Base-by-base conservation (phyloP, 371 early-diverging fungal species). In the Mortierella polycephala region DNA sequence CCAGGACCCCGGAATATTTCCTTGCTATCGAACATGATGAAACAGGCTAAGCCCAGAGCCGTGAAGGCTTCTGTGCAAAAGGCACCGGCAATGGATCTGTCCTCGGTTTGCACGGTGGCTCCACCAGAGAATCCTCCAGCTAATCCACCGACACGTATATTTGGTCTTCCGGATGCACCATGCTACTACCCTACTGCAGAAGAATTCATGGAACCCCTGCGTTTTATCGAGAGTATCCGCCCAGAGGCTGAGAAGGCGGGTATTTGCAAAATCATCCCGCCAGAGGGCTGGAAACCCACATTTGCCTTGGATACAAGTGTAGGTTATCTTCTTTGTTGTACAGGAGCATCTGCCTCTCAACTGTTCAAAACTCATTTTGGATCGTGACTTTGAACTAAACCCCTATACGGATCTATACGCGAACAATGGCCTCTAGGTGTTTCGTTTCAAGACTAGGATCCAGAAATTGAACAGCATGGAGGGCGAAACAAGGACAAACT, bases 201-300 rank as follows among this genome's bases (percentile, higher is more conserved):
- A 53, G 95, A 99, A 84, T 98, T 95, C 83, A 69, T 73, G 42
- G 92, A 96, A 75, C 97, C 98, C 16, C 82, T 96, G 21, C 77
- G 82, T 56, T 97, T 93, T 76, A 94, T 98, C 75, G 91, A 92
- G 59, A 88, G 84, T 63, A 96, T 98, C 67, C 85, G 91, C 30
- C 82, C 87, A n/a, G 87, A 91, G 76, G 97, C 92, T 47, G 95
- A 95, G 81, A 74, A 87, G 66, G 89, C 89, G 52, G 99, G 99
- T 30, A 91, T 98, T 60, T 89, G 93, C 74, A 98, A 98, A 82
- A 93, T 98, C 66, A 90, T 96, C 37, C 99, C 99, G 44, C 98
- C 99, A 2, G 74, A 69, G 30, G 87, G 85, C 11, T 98, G 96
- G 90, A 86, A 87, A 37, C 95, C 96, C 53, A 84, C 87, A 5